A percentile compares a stretch with the other conserved stretches of the same genome.
Evolutionary conservation across 257 asterid genomes (phyloP).

Genomic region (Schizonepeta tenuifolia): DNA sequence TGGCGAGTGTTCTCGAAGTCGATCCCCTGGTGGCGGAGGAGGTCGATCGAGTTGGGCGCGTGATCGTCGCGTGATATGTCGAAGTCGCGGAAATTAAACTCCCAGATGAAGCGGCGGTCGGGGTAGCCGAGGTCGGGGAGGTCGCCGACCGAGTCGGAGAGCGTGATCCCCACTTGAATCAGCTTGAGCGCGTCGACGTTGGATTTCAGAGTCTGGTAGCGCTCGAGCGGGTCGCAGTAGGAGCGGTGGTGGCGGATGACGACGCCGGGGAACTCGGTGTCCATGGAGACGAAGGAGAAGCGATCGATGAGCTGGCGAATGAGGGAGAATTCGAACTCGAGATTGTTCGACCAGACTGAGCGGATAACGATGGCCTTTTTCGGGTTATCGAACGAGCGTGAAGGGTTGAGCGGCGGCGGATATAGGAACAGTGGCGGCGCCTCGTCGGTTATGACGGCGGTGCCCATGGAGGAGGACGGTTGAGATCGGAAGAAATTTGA

Average conservation of each 20-base stretch:
- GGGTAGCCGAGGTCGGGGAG: constrained; percentile 58
- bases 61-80: constrained; percentile 58
- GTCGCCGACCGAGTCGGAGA: constrained; percentile 63
- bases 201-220: constrained; percentile 57
- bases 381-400: not conserved
- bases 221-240: constrained; percentile 50
- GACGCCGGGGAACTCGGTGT: constrained; percentile 63
- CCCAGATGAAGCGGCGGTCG: constrained; percentile 60
- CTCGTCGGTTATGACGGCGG: constrained; percentile 29
- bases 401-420: not conserved
- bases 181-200: constrained; percentile 77
- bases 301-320: constrained; percentile 44
- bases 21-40: constrained; percentile 68
- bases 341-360: constrained; percentile 51
- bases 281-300: constrained; percentile 51
- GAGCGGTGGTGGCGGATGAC: constrained; percentile 49
- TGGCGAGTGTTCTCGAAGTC: constrained; percentile 46
- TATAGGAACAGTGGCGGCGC: constrained; percentile 25
- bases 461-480: constrained; percentile 42
- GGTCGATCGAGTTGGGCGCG: constrained; percentile 62
- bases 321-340: constrained; percentile 47
- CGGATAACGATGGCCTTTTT: constrained; percentile 45
- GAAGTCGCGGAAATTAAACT: constrained; percentile 73
- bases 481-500: constrained; percentile 35
- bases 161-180: constrained; percentile 81